Percentiles rank a stretch among this genome's conserved stretches.
Evolutionary conservation across 768 basidiomycete species (phyloP).

Genomic region (Sarcomyxa edulis): DNA sequence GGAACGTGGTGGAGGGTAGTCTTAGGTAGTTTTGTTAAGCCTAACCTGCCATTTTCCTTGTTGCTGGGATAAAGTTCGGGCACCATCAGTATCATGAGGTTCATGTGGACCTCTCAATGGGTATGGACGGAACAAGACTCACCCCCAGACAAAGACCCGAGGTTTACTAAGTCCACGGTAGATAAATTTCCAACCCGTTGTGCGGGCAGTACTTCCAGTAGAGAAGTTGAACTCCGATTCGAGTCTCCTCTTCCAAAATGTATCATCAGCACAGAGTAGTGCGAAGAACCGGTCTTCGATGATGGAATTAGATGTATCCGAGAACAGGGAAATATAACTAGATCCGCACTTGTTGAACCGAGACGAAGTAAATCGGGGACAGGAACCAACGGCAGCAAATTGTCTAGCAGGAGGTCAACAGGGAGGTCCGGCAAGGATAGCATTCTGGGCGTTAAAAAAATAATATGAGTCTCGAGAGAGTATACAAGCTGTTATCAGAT

Average conservation of each 20-base stretch:
- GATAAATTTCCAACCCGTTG: slow-evolving; percentile 74
- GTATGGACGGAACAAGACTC: slow-evolving; percentile 11
- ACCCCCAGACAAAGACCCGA: slow-evolving; percentile 52
- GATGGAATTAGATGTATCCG: not conserved
- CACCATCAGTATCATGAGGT: slow-evolving; percentile 1
- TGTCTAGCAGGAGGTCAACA: slow-evolving; percentile 39
- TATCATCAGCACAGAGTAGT: slow-evolving; percentile 59
- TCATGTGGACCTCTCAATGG: not conserved
- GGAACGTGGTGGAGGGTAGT: slow-evolving; percentile 39
- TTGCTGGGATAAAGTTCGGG: too few relatives aligned
- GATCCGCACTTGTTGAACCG: slow-evolving; percentile 55
- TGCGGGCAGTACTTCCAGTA: slow-evolving; percentile 64
- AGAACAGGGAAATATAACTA: too few relatives aligned
- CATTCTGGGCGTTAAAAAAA: too few relatives aligned
- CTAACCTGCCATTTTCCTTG: slow-evolving; percentile 58
- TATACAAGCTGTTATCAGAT: too few relatives aligned
- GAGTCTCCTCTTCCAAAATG: slow-evolving; percentile 73
- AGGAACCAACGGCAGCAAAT: slow-evolving; percentile 54
- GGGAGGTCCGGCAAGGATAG: slow-evolving; percentile 11
- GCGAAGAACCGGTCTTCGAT: slow-evolving; percentile 52
- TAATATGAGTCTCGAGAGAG: too few relatives aligned
- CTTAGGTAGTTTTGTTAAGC: slow-evolving; percentile 33
- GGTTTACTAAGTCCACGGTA: slow-evolving; percentile 64
- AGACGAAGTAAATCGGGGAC: slow-evolving; percentile 54
- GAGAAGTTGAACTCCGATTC: slow-evolving; percentile 75